A percentile compares a stretch with the other conserved stretches of the same genome.
Evolutionary conservation across 345 rosid species (phyloP).

Genomic region (Ailanthus altissimus): DNA sequence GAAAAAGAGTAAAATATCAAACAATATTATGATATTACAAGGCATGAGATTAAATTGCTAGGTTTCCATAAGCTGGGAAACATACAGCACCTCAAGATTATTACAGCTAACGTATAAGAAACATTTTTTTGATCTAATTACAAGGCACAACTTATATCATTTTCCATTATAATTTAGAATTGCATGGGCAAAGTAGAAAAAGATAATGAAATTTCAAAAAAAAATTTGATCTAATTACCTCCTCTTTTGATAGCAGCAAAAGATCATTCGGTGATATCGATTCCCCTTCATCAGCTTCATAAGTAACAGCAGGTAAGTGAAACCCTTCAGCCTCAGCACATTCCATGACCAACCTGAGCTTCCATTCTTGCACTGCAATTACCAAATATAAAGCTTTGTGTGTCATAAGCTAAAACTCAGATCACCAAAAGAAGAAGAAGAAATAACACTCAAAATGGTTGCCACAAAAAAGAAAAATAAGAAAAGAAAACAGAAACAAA

Average conservation of each 20-base stretch:
- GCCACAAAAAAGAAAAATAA: too few species aligned
- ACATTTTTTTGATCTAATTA: too few species aligned
- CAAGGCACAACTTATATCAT: not conserved
- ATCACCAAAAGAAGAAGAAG: not conserved
- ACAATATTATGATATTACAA: not conserved
- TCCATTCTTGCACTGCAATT: slow-evolving; percentile 56
- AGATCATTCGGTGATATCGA: slow-evolving; percentile 77
- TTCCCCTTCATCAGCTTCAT: slow-evolving; percentile 52
- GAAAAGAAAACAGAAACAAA: not conserved
- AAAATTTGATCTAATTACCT: slow-evolving; percentile 42
- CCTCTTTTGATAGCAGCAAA: slow-evolving; percentile 68
- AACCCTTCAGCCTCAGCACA: slow-evolving; percentile 79
- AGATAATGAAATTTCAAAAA: not conserved
- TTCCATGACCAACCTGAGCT: slow-evolving; percentile 66
- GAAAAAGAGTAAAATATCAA: not conserved
- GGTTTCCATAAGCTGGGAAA: not conserved
- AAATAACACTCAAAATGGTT: not conserved
- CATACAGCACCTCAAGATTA: not conserved
- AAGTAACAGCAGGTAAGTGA: slow-evolving; percentile 58
- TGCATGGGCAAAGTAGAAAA: not conserved
- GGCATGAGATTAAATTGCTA: not conserved
- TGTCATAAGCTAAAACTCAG: not conserved
- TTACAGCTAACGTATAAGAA: not conserved
- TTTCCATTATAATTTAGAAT: not conserved
- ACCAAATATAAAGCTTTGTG: not conserved